Base-by-base conservation (phyloP, 306 rosid species). In the Hippophae tibetana region DNA sequence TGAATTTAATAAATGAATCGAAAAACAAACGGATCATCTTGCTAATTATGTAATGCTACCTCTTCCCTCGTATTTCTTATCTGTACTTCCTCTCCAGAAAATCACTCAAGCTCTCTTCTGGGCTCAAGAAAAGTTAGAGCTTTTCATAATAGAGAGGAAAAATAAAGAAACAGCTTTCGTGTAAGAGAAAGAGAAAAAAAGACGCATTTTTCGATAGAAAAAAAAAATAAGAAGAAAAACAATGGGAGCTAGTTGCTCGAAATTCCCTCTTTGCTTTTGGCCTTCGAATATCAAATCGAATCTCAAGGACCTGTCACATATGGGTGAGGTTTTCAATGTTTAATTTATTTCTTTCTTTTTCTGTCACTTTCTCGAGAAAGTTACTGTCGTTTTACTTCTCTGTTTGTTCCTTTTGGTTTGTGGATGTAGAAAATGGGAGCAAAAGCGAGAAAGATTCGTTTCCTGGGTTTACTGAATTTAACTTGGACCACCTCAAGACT, bases 191-290 rank as follows among this genome's bases (percentile, higher is more conserved):
- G 40, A 53, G 47, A 49, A n/a, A 47, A 41, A 26, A 9, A n/a
- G 5, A 31, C 38, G 62, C 38, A 9, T 66, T 57, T 62, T 72
- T 69, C 43, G 60, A 54, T 50, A 64, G 48, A 59, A 23, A 65
- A 47, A 59, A 23, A 65, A 47, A 60, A 18, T 18, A 18, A 18
- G 31, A 64, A 23, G 45, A 41, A 27, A 50, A 49, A 23, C 76
- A 74, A 93, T 93, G 99, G 99, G 99, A 79, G 90, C 66, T 84
- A 86, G 95, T 68, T 93, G 97, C 86, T 93, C 99, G 69, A 93
- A 77, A 65, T 67, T 80, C 50, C 73, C 94, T 53, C 77, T 82
- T 13, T 93, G 97, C 60, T 93, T 89, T 78, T 88, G 96, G 84
- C 79, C 94, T n/a, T 89, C 90, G 13, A 69, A 77, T 59, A 66